Evolutionary conservation across 179 eudicot species (phyloP).

Genomic region (Silene noctiflora): DNA sequence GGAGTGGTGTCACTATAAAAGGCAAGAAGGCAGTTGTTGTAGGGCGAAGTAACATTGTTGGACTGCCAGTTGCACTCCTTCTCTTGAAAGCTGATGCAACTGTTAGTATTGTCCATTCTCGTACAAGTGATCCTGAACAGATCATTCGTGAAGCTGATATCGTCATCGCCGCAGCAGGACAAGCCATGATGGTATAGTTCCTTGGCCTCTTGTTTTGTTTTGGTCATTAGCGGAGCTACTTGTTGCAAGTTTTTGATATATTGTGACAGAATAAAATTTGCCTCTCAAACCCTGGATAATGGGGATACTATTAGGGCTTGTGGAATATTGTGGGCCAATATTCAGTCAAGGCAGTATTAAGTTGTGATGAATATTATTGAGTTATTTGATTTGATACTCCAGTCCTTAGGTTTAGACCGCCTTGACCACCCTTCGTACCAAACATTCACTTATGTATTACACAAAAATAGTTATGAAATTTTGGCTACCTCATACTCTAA

Average conservation of each 20-base stretch:
- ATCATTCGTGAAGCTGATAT: conserved; percentile 84
- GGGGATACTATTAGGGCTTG: background rate
- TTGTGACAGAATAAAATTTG: background rate
- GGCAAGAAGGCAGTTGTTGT: conserved; percentile 95
- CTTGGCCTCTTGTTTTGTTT: background rate
- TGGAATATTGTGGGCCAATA: background rate
- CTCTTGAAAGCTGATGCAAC: conserved; percentile 95
- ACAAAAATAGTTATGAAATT: background rate
- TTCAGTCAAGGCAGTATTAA: too few relatives aligned
- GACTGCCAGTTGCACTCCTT: conserved; percentile 81
- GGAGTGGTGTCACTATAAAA: conserved; percentile 72
- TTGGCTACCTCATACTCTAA: background rate
- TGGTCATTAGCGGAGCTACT: background rate
- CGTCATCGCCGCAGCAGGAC: conserved; percentile 93
- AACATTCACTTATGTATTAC: background rate
- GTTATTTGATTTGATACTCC: background rate
- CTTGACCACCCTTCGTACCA: background rate
- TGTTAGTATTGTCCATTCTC: conserved; percentile 84
- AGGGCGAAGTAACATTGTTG: conserved; percentile 95
- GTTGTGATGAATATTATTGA: too few relatives aligned
- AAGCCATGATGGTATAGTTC: conserved; percentile 72
- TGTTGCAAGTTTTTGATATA: background rate
- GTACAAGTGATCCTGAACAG: conserved; percentile 38
- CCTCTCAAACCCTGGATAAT: background rate
- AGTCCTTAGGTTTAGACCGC: background rate